These are phyloP conservation scores for Geosmithia putterillii DNA, from an alignment of 2,329 filamentous ascomycete species.

Conservation along the genomic window DNA sequence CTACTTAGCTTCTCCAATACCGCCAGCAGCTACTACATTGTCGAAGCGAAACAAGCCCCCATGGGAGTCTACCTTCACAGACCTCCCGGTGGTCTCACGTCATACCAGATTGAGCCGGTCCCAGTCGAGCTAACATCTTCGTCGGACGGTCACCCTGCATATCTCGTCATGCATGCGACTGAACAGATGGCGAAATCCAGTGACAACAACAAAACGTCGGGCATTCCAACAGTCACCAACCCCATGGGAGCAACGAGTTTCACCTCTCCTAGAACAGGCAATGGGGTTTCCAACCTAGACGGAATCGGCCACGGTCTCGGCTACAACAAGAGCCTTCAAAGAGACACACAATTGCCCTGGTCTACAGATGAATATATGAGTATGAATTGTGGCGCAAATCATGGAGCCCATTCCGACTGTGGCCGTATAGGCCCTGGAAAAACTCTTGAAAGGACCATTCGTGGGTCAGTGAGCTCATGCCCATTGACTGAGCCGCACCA, in stretches of 20 bases:
- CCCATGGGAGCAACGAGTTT: too few relatives aligned
- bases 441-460: neutral
- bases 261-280: too few relatives aligned
- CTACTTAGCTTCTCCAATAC: neutral
- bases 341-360: too few relatives aligned
- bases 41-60: neutral
- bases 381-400: neutral
- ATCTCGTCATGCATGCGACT: neutral
- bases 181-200: neutral
- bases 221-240: too few relatives aligned
- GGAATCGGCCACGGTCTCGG: neutral
- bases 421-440: neutral
- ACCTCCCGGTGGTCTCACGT: neutral
- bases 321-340: too few relatives aligned
- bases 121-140: neutral
- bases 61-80: neutral
- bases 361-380: neutral
- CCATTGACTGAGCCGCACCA: neutral
- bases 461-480: neutral
- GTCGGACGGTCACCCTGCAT: neutral
- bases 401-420: neutral
- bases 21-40: neutral
- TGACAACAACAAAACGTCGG: neutral
- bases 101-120: neutral
- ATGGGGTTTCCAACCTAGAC: neutral